Conservation (phyloP, 164 flowering plant genomes). For the Buxus sempervirens region DNA sequence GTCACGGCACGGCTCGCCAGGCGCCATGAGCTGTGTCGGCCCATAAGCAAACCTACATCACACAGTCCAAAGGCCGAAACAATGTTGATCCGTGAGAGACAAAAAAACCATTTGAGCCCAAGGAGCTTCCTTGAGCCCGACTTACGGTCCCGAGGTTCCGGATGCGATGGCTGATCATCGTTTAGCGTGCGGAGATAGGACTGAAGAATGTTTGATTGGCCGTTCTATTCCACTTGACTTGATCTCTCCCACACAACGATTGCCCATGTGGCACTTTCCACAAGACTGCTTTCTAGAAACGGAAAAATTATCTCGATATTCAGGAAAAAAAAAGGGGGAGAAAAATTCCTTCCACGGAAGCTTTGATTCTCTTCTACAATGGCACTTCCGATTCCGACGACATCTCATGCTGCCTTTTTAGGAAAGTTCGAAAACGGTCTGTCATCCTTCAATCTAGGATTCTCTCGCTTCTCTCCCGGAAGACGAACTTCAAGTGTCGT, state of each 20-base stretch:
- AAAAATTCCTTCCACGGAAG: not conserved
- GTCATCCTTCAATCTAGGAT: constrained; percentile 21
- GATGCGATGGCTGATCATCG: too few relatives aligned
- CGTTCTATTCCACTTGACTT: not conserved
- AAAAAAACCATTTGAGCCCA: too few relatives aligned
- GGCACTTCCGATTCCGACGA: constrained; percentile 38
- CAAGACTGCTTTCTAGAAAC: not conserved
- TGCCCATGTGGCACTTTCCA: constrained; percentile 23
- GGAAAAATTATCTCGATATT: too few relatives aligned
- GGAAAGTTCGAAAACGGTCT: constrained; percentile 7
- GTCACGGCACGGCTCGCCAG: too few relatives aligned
- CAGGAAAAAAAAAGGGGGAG: not conserved
- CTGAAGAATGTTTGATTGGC: constrained; percentile 27
- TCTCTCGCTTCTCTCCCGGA: constrained; percentile 21
- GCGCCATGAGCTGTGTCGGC: too few relatives aligned
- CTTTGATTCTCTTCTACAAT: constrained; percentile 19
- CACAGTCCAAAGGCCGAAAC: too few relatives aligned
- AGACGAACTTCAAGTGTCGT: constrained; percentile 30
- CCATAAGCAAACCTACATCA: too few relatives aligned
- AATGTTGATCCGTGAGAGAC: too few relatives aligned
- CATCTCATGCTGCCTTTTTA: constrained; percentile 30
- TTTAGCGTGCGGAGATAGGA: constrained; percentile 20
- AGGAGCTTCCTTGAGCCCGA: too few relatives aligned
- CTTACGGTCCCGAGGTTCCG: too few relatives aligned
- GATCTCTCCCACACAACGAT: not conserved